Conservation (phyloP, 495 filamentous ascomycete species). For the Neurospora terricola region DNA sequence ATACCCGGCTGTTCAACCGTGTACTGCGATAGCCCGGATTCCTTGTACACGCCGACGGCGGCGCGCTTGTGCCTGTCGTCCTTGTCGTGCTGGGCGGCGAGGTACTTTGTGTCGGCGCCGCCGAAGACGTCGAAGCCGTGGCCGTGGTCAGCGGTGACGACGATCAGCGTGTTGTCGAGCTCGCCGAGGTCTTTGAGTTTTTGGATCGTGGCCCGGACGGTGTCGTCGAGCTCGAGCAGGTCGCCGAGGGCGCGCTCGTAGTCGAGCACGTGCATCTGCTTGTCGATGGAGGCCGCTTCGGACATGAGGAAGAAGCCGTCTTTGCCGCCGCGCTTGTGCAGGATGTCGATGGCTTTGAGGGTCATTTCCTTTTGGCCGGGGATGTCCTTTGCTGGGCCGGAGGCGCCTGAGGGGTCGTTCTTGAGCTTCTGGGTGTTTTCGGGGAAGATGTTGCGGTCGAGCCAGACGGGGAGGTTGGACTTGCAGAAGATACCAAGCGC, state of each 20-base stretch:
- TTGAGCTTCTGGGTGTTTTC: slow-evolving; percentile 47
- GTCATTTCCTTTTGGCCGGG: slow-evolving; percentile 77
- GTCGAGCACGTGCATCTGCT: slow-evolving; percentile 68
- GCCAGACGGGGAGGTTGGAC: slow-evolving; percentile 58
- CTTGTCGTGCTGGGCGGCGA: slow-evolving; percentile 40
- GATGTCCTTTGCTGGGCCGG: slow-evolving; percentile 49
- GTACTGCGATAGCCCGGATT: slow-evolving; percentile 62
- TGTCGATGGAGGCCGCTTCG: slow-evolving; percentile 68
- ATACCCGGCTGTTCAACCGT: slow-evolving; percentile 29
- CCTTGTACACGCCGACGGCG: slow-evolving; percentile 56
- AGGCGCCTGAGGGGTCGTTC: slow-evolving; percentile 52
- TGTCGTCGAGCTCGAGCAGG: slow-evolving; percentile 67
- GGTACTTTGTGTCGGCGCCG: slow-evolving; percentile 46
- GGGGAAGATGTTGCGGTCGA: slow-evolving; percentile 62
- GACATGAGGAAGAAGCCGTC: slow-evolving; percentile 70
- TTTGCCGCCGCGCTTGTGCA: slow-evolving; percentile 48
- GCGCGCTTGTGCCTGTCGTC: slow-evolving; percentile 52
- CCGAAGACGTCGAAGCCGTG: slow-evolving; percentile 58
- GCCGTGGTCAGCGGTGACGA: slow-evolving; percentile 69
- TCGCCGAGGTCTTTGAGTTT: slow-evolving; percentile 46
- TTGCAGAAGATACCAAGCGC: slow-evolving; percentile 61
- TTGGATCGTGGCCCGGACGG: slow-evolving; percentile 54
- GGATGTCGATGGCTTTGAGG: slow-evolving; percentile 63
- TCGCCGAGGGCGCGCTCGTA: slow-evolving; percentile 69
- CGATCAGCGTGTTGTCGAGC: slow-evolving; percentile 55